Conservation (phyloP, 495 filamentous ascomycete species). For the Penicillium psychrofluorescens region DNA sequence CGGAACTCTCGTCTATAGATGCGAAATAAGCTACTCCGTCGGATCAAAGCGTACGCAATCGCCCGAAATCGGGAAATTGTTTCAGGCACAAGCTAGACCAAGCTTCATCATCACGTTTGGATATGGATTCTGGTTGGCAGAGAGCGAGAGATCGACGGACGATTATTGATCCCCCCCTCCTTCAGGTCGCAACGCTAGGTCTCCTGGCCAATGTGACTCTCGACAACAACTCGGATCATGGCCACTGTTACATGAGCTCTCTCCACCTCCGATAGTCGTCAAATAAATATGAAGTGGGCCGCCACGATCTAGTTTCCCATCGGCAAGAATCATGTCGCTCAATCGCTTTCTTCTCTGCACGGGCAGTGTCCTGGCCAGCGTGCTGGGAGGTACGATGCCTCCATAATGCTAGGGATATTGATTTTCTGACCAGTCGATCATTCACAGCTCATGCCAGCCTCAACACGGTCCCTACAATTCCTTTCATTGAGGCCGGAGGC, state of each 20-base stretch:
- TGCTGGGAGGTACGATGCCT: too few species aligned
- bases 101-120: too few species aligned
- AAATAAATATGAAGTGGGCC: background rate
- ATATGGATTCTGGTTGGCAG: conserved; percentile 6
- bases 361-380: too few species aligned
- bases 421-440: background rate
- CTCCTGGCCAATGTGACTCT: conserved; percentile 9
- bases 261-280: background rate
- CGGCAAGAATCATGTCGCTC: too few species aligned
- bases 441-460: conserved; percentile 2
- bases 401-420: too few species aligned
- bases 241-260: background rate
- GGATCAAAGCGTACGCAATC: too few species aligned
- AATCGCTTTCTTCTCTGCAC: too few species aligned
- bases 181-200: conserved; percentile 5
- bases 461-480: conserved; percentile 24
- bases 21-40: too few species aligned
- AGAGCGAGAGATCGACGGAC: conserved; percentile 3
- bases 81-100: too few species aligned
- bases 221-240: background rate
- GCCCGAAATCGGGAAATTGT: too few species aligned
- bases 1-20: too few species aligned
- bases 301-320: background rate
- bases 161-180: conserved; percentile 2
- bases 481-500: conserved; percentile 23